Evolutionary conservation across 2,329 filamentous ascomycete genomes (phyloP).

Genomic region (Cladosporium halotolerans): DNA sequence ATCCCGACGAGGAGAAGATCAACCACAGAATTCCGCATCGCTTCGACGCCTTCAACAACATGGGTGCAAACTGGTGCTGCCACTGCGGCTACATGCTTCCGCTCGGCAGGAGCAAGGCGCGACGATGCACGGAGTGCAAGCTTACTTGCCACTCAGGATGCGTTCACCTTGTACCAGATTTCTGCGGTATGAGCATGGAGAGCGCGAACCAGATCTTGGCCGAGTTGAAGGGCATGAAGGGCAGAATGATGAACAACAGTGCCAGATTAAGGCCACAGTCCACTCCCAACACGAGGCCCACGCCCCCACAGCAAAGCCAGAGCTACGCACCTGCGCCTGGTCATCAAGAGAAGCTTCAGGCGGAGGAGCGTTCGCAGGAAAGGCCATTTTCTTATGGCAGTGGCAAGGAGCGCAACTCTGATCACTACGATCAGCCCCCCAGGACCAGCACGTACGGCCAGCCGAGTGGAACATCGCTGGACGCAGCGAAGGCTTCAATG

Average conservation of each 20-base stretch:
- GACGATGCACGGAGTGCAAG: conserved; percentile 89
- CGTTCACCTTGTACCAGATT: conserved; percentile 92
- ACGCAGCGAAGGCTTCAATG: conserved; percentile 45
- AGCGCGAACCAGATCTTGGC: conserved; percentile 89
- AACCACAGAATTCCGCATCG: conserved; percentile 98
- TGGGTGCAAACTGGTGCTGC: conserved; percentile 98
- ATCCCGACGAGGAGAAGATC: conserved; percentile 98
- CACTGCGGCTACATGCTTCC: conserved; percentile 96
- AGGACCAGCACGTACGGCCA: conserved; percentile 36
- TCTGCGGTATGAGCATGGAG: conserved; percentile 99
- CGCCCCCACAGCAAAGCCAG: conserved; percentile 34
- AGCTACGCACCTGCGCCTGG: conserved; percentile 29
- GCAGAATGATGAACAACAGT: conserved; percentile 31
- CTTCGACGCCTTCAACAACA: conserved; percentile 93
- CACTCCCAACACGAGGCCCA: conserved; percentile 35
- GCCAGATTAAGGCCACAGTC: conserved; percentile 53
- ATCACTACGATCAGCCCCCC: conserved; percentile 32
- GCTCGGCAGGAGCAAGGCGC: conserved; percentile 88
- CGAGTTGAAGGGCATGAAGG: conserved; percentile 74
- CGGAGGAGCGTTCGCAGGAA: conserved; percentile 4
- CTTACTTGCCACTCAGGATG: conserved; percentile 88
- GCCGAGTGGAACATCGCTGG: conserved; percentile 36
- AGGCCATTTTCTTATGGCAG: conserved; percentile 40
- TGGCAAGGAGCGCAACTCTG: conserved; percentile 35
- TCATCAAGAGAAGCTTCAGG: conserved; percentile 33